Evolutionary conservation across 2,329 filamentous ascomycete species (phyloP).

Genomic region (Hymenoscyphus fructigenus): DNA sequence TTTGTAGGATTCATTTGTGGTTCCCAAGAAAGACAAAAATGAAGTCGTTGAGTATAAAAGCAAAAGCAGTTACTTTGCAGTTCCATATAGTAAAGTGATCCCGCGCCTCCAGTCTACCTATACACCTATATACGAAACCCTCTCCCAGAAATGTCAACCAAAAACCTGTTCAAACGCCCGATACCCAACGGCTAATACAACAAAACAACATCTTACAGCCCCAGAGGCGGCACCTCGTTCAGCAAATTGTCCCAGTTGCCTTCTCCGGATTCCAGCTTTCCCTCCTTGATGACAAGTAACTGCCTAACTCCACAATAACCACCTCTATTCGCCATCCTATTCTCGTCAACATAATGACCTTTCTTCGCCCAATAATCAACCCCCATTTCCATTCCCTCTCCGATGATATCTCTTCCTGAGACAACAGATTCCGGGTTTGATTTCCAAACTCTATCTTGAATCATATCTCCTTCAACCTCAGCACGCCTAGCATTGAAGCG

Average conservation of each 20-base stretch:
- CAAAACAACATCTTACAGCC: not conserved
- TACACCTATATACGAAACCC: not conserved
- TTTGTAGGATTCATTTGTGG: too few relatives aligned
- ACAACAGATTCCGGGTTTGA: slow-evolving; percentile 25
- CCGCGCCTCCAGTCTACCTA: not conserved
- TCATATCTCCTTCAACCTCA: slow-evolving; percentile 56
- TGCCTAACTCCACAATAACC: slow-evolving; percentile 56
- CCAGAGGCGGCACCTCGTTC: slow-evolving; percentile 29
- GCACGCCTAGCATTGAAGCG: slow-evolving; percentile 58
- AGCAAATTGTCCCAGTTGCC: slow-evolving; percentile 37
- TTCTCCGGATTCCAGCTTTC: slow-evolving; percentile 27
- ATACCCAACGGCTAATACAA: not conserved
- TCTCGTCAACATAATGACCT: slow-evolving; percentile 43
- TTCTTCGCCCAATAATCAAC: slow-evolving; percentile 30
- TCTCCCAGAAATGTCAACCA: not conserved
- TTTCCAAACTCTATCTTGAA: slow-evolving; percentile 53
- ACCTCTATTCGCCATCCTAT: slow-evolving; percentile 48
- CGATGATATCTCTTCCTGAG: slow-evolving; percentile 28
- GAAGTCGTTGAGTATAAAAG: not conserved
- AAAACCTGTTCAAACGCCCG: not conserved
- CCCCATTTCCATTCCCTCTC: slow-evolving; percentile 14
- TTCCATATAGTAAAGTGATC: too few relatives aligned
- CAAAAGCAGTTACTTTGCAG: not conserved
- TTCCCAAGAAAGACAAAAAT: not conserved
- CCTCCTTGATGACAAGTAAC: slow-evolving; percentile 46